phyloP scores from a whole-genome alignment of 257 asterid genomes.

The Solanum arcanum region DNA sequence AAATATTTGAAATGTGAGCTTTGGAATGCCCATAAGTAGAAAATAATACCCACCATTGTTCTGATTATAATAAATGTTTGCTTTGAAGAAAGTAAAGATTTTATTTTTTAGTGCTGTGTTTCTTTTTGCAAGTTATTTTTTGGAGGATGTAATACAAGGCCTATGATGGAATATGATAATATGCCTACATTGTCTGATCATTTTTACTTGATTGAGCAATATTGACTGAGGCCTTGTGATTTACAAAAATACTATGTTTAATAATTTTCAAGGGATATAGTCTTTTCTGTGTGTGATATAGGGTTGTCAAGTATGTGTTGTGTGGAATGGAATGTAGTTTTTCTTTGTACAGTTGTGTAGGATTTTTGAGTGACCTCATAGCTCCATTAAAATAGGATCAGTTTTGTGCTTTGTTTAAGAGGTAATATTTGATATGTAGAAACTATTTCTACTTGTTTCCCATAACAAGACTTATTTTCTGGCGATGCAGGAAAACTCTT shows the following conservation, averaged over 20 bases:
- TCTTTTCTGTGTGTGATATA: neutral
- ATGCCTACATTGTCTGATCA: constrained; percentile 1
- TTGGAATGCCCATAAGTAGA: neutral
- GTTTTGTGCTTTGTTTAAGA: neutral
- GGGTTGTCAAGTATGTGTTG: neutral
- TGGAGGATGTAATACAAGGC: neutral
- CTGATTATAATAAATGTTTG: neutral
- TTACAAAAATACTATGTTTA: neutral
- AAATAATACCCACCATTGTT: neutral
- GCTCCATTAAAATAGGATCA: neutral
- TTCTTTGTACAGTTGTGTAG: neutral
- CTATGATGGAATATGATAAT: neutral
- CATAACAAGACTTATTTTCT: neutral
- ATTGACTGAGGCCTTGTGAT: neutral
- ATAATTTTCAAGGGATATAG: neutral
- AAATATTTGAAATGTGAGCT: neutral
- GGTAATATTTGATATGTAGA: neutral
- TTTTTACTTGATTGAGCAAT: neutral
- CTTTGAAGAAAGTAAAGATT: neutral
- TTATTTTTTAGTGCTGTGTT: neutral
- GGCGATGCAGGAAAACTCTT: neutral
- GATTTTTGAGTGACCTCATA: neutral
- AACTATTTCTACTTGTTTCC: neutral
- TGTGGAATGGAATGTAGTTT: neutral
- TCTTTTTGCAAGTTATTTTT: neutral